phyloP scores from a whole-genome alignment of 2,329 filamentous ascomycete genomes.

The Cladosporium sp. region DNA sequence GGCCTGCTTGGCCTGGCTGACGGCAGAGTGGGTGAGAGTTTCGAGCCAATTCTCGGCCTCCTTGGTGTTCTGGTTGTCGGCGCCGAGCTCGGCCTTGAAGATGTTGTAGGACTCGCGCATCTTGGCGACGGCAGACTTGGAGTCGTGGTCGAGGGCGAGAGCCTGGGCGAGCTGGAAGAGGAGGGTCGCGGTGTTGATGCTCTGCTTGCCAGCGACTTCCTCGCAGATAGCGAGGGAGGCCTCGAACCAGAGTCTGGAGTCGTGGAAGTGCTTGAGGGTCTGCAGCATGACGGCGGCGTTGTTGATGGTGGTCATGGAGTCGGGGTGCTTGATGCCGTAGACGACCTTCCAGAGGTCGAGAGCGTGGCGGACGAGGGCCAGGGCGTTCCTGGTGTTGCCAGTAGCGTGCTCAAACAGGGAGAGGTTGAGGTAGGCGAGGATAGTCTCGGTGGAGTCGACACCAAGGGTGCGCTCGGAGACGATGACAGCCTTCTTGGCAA shows the following conservation, averaged over 20 bases:
- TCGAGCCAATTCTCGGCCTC: conserved; percentile 96
- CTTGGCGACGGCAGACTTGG: conserved; percentile 81
- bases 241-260: conserved; percentile 96
- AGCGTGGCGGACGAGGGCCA: conserved; percentile 86
- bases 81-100: conserved; percentile 80
- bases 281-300: conserved; percentile 99
- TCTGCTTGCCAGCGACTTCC: conserved; percentile 80
- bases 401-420: conserved; percentile 89
- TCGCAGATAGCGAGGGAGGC: conserved; percentile 86
- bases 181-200: conserved; percentile 88
- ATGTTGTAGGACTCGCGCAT: conserved; percentile 98
- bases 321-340: conserved; percentile 87
- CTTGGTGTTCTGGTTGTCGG: conserved; percentile 95
- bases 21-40: conserved; percentile 91
- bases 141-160: conserved; percentile 89
- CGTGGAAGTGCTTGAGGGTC: conserved; percentile 87
- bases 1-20: conserved; percentile 87
- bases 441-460: conserved; percentile 87
- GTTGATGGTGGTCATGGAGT: conserved; percentile 98
- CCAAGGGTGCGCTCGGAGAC: conserved; percentile 92
- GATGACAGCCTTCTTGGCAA: conserved; percentile 93
- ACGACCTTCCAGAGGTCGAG: conserved; percentile 96
- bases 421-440: conserved; percentile 93
- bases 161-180: conserved; percentile 97
- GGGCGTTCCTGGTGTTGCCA: conserved; percentile 82